Evolutionary conservation across 192 early-diverging fungal species (phyloP).

Genomic region (Dissophora ornata): DNA sequence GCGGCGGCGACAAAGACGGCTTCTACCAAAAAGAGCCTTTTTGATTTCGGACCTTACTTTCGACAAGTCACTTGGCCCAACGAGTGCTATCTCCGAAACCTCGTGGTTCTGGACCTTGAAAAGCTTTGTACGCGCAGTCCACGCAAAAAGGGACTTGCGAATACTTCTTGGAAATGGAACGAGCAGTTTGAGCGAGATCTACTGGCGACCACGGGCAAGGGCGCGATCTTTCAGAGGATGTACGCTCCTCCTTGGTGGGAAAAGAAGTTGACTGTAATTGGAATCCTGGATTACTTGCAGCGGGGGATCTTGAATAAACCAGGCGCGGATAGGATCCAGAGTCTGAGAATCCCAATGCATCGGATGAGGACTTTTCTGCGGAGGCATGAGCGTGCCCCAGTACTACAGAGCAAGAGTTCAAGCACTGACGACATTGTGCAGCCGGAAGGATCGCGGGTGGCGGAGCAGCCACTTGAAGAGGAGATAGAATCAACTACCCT

Average conservation of each 20-base stretch:
- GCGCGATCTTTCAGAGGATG: neutral
- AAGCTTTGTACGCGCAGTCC: constrained; percentile 14
- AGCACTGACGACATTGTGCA: too few relatives aligned
- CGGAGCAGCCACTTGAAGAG: too few relatives aligned
- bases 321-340: constrained; percentile 16
- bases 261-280: neutral
- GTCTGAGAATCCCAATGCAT: constrained; percentile 28
- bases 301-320: constrained; percentile 20
- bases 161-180: too few relatives aligned
- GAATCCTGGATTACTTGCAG: constrained; percentile 21
- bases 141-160: too few relatives aligned
- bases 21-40: neutral
- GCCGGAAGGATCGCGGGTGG: too few relatives aligned
- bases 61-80: constrained; percentile 8
- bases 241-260: neutral
- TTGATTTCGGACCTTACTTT: constrained; percentile 10
- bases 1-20: too few relatives aligned
- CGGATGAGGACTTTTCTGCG: constrained; percentile 27
- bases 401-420: too few relatives aligned
- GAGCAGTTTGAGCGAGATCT: neutral
- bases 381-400: constrained; percentile 17
- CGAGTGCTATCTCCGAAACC: constrained; percentile 18
- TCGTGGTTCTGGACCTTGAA: constrained; percentile 17
- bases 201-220: neutral
- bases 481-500: too few relatives aligned